phyloP scores from a whole-genome alignment of 805 yeast species.

The Candida saitoana region DNA sequence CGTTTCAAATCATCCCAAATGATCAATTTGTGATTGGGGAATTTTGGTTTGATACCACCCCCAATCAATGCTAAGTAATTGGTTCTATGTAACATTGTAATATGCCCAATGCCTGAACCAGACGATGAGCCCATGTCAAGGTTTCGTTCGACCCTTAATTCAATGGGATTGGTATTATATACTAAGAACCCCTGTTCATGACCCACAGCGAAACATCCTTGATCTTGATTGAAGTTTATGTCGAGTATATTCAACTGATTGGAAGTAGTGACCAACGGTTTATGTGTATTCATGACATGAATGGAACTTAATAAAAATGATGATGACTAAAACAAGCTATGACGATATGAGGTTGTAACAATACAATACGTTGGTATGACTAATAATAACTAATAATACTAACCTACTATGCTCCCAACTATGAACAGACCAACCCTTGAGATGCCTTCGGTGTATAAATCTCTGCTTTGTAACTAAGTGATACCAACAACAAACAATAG shows the following conservation, averaged over 20 bases:
- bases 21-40: constrained; percentile 72
- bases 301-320: neutral
- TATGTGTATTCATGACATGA: constrained; percentile 18
- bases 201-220: constrained; percentile 82
- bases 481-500: neutral
- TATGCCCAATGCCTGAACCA: constrained; percentile 65
- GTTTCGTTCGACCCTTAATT: constrained; percentile 60
- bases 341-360: too few species aligned
- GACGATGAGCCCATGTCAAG: constrained; percentile 25
- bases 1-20: constrained; percentile 91
- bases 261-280: constrained; percentile 11
- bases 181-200: constrained; percentile 80
- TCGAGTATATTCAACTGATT: constrained; percentile 32
- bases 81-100: constrained; percentile 83
- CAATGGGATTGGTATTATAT: constrained; percentile 84
- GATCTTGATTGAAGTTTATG: constrained; percentile 82
- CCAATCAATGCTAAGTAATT: constrained; percentile 89
- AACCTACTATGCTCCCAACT: too few species aligned
- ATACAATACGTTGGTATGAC: too few species aligned
- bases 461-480: neutral
- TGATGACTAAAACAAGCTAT: neutral
- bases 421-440: too few species aligned
- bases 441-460: too few species aligned
- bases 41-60: constrained; percentile 78
- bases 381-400: neutral